Conservation (phyloP, 148 eudicot genomes). For the Pharnaceum exiguum region DNA sequence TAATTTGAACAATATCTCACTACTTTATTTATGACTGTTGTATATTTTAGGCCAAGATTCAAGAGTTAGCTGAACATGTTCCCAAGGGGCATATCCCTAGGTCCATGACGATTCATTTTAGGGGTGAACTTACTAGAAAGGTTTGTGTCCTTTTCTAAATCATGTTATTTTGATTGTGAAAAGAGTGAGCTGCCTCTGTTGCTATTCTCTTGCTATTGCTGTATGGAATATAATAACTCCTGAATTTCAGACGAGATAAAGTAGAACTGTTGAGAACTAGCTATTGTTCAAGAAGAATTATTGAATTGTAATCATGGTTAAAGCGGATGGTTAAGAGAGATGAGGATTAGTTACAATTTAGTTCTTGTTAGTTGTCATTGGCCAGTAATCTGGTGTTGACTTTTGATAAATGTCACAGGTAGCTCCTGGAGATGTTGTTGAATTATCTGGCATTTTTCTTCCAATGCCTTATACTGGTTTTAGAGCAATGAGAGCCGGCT, state of each 20-base stretch:
- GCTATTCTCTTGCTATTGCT: neutral
- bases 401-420: conserved; percentile 40
- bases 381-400: conserved; percentile 1
- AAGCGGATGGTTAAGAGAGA: neutral
- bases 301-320: too few relatives aligned
- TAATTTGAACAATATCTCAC: neutral
- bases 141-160: conserved; percentile 29
- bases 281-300: too few relatives aligned
- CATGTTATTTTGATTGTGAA: neutral
- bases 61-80: conserved; percentile 95
- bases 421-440: conserved; percentile 95
- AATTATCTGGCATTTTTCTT: conserved; percentile 89
- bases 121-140: conserved; percentile 99
- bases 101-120: conserved; percentile 84
- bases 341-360: neutral
- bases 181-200: too few relatives aligned
- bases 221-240: too few relatives aligned
- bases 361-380: neutral
- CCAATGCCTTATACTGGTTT: conserved; percentile 98
- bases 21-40: neutral
- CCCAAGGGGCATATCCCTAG: conserved; percentile 99
- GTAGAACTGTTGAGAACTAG: too few relatives aligned
- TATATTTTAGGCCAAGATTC: conserved; percentile 76
- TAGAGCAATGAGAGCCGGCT: conserved; percentile 96
- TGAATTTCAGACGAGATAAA: too few relatives aligned